These are phyloP conservation scores for Mycena amicta DNA, from an alignment of 768 basidiomycete genomes.

Conservation along the genomic window DNA sequence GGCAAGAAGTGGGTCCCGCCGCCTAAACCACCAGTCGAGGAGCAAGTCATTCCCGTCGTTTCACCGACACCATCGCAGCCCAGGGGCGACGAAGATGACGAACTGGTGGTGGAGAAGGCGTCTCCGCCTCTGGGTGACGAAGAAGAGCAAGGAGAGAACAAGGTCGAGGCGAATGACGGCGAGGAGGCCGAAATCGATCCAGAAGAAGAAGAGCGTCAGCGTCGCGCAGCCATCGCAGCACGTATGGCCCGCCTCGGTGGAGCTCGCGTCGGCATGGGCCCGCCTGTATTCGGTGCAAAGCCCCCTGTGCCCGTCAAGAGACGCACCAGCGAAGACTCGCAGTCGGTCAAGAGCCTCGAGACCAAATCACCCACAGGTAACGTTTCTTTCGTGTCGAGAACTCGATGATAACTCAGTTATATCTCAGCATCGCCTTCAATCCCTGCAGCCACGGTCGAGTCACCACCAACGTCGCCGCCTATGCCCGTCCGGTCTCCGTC, in stretches of 20 bases:
- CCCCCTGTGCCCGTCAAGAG: slow-evolving; percentile 22
- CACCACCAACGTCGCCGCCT: slow-evolving; percentile 16
- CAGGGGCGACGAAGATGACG: too few relatives aligned
- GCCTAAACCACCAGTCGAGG: slow-evolving; percentile 39
- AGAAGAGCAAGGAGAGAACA: slow-evolving; percentile 69
- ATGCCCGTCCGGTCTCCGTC: slow-evolving; percentile 5
- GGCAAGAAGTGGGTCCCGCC: slow-evolving; percentile 86
- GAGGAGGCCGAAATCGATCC: slow-evolving; percentile 42
- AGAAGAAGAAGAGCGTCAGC: slow-evolving; percentile 75
- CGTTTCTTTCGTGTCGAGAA: too few relatives aligned
- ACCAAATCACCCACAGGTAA: too few relatives aligned
- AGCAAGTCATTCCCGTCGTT: too few relatives aligned
- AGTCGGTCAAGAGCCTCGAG: too few relatives aligned
- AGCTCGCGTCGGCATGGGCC: slow-evolving; percentile 77
- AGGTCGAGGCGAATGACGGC: slow-evolving; percentile 56
- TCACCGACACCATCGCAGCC: too few relatives aligned
- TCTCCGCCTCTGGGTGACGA: too few relatives aligned
- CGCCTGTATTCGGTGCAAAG: slow-evolving; percentile 65
- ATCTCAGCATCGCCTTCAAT: slow-evolving; percentile 5
- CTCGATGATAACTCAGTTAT: slow-evolving; percentile 18
- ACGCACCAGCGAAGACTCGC: slow-evolving; percentile 33
- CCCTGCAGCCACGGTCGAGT: slow-evolving; percentile 1
- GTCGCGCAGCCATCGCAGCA: slow-evolving; percentile 86
- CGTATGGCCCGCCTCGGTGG: slow-evolving; percentile 94
- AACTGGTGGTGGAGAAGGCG: too few relatives aligned